These are phyloP conservation scores for Lonicera japonica DNA, from an alignment of 129 eudicot genomes.

Conservation along the genomic window DNA sequence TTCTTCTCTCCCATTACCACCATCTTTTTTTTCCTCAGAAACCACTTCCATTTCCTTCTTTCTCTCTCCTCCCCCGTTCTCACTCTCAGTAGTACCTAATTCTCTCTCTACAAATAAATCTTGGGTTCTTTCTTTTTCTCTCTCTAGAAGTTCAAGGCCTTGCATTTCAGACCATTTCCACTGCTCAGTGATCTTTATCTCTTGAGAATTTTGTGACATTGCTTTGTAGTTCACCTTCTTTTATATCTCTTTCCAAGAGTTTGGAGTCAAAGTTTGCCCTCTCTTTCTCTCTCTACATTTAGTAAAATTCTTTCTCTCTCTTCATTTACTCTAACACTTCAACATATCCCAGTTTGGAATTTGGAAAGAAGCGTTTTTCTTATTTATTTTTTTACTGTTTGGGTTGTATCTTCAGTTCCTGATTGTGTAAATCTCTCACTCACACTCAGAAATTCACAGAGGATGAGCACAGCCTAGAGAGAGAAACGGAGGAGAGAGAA, in stretches of 20 bases:
- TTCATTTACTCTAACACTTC: neutral
- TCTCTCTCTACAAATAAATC: too few relatives aligned
- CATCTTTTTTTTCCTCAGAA: slow-evolving; percentile 21
- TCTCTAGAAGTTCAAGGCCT: slow-evolving; percentile 56
- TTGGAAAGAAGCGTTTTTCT: too few relatives aligned
- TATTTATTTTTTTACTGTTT: neutral
- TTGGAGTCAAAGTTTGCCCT: neutral
- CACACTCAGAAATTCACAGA: slow-evolving; percentile 20
- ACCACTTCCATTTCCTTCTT: slow-evolving; percentile 28
- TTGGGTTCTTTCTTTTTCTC: too few relatives aligned
- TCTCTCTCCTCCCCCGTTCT: too few relatives aligned
- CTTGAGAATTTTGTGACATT: slow-evolving; percentile 56
- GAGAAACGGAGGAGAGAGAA: slow-evolving; percentile 10
- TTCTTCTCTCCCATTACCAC: slow-evolving; percentile 26
- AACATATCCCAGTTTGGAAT: neutral
- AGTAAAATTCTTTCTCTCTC: too few relatives aligned
- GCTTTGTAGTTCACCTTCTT: slow-evolving; percentile 20
- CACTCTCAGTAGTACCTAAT: too few relatives aligned
- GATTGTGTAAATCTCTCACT: slow-evolving; percentile 16
- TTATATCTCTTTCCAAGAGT: slow-evolving; percentile 14
- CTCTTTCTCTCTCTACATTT: slow-evolving; percentile 8
- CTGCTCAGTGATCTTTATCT: slow-evolving; percentile 60
- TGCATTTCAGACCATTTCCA: slow-evolving; percentile 82
- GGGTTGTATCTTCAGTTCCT: slow-evolving; percentile 15
- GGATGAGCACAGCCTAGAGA: slow-evolving; percentile 15